A percentile compares a stretch with the other conserved stretches of the same genome.
Conservation (phyloP, 371 early-diverging fungal species). For the Mortierella sp. region DNA sequence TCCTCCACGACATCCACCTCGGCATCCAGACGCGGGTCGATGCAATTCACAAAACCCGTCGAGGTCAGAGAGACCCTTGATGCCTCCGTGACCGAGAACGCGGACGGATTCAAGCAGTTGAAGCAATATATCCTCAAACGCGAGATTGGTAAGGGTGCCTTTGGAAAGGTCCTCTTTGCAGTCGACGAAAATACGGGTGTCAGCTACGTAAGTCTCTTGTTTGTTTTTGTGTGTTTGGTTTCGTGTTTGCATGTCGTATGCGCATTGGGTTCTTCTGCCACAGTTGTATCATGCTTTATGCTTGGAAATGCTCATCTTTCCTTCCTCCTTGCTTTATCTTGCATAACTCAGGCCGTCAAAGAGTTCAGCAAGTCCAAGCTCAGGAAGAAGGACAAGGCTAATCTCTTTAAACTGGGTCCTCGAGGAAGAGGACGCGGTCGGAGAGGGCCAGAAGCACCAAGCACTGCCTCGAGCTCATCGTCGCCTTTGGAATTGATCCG, state of each 20-base stretch:
- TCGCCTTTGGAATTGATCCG: constrained; percentile 89
- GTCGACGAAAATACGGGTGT: constrained; percentile 66
- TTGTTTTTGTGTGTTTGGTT: too few relatives aligned
- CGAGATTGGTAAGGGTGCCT: constrained; percentile 89
- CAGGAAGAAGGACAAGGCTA: constrained; percentile 76
- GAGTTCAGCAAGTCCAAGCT: constrained; percentile 90
- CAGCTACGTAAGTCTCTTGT: constrained; percentile 68
- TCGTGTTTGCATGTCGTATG: background rate
- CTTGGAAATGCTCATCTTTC: too few relatives aligned
- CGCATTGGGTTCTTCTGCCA: too few relatives aligned
- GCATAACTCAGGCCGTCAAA: constrained; percentile 95
- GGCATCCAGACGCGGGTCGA: constrained; percentile 24
- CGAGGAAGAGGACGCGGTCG: constrained; percentile 51
- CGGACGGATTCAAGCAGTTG: constrained; percentile 74
- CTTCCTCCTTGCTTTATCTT: too few relatives aligned
- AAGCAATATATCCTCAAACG: constrained; percentile 85
- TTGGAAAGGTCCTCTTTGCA: constrained; percentile 88
- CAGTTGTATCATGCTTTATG: too few relatives aligned
- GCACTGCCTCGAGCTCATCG: background rate
- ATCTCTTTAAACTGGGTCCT: constrained; percentile 59
- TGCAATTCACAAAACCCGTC: constrained; percentile 17
- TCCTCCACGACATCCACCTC: constrained; percentile 22
- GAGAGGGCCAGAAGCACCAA: constrained; percentile 15
- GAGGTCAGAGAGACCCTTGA: constrained; percentile 73
- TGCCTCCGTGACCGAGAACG: constrained; percentile 75